Base-by-base conservation (phyloP, 805 yeast genomes). In the Henningerozyma blattae region DNA sequence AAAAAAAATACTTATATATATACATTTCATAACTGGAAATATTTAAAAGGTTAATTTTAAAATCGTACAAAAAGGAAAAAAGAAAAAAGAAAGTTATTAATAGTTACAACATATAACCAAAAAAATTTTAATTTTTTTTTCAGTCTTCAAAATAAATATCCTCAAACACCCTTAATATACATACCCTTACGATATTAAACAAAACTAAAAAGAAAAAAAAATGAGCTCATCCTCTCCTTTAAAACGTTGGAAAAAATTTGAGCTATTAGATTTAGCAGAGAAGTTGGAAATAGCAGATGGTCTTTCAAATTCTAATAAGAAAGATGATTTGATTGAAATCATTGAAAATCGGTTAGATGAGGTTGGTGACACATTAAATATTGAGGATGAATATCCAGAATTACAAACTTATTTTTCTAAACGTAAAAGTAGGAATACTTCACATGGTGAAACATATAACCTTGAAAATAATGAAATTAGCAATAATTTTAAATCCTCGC, bases 221-320 rank as follows among this genome's bases (percentile, higher is more conserved):
- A 16, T n/a, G n/a, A 27, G 15, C 7, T 18, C 22, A 34, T 13
- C 30, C 17, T 41, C 48, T 13, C 30, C 37, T 27, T 46, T 46
- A 32, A 37, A 37, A 12, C 47, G 40, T 33, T 43, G 54, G 54
- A 49, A 43, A 37, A 53, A 52, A 36, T 43, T 43, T 13, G 50
- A 52, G 27, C 35, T 52, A 28, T 30, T 52, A 15, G 56, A 52
- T 31, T 34, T 53, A 25, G 47, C 45, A 4, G 44, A 45, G 29
- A 54, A 46, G 34, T 38, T 51, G 19, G 44, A 43, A 22, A 15
- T 52, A 9, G 31, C 35, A 22, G 44, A 41, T 22, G 31, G 47
- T 13, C 34, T 48, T 10, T 36, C 36, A 25, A 31, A 35, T 19
- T 34, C 39, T 14, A 47, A 42, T 30, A 47, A 53, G 26, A 28